phyloP scores from a whole-genome alignment of 176 grass and related monocot genomes.

The Oryza officinalis region DNA sequence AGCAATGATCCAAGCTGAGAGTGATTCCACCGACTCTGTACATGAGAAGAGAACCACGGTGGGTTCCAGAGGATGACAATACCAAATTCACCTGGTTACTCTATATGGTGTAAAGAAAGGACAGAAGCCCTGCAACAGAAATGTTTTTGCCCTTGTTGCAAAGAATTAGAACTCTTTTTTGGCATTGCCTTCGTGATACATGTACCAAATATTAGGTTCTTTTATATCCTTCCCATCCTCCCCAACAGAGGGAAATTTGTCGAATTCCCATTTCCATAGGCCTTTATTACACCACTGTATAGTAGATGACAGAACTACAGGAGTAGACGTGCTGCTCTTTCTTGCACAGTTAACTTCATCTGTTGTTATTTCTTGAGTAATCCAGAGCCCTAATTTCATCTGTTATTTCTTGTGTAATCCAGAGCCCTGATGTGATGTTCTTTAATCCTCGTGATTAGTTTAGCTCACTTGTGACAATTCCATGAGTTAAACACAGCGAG shows the following conservation, averaged over 20 bases:
- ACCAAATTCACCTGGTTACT: background rate
- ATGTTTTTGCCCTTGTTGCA: constrained; percentile 24
- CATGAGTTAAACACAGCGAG: background rate
- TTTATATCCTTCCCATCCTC: background rate
- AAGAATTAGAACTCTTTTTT: background rate
- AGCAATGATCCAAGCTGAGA: constrained; percentile 67
- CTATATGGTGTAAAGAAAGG: constrained; percentile 20
- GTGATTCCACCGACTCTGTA: constrained; percentile 1
- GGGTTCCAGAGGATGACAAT: constrained; percentile 21
- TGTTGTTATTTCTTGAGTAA: background rate
- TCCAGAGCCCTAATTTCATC: background rate
- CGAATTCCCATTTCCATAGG: constrained; percentile 15
- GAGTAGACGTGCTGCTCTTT: constrained; percentile 11
- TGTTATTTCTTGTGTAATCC: background rate
- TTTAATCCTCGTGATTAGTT: background rate
- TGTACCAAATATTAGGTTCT: background rate
- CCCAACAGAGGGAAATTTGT: background rate
- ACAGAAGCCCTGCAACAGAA: background rate
- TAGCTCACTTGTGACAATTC: background rate
- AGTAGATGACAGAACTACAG: constrained; percentile 14
- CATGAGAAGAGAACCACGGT: constrained; percentile 32
- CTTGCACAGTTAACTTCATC: constrained; percentile 11
- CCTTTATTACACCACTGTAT: background rate
- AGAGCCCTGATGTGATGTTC: background rate
- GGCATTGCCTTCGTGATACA: background rate